Conservation (phyloP, 2,329 filamentous ascomycete genomes). For the Penicillium sp. region DNA sequence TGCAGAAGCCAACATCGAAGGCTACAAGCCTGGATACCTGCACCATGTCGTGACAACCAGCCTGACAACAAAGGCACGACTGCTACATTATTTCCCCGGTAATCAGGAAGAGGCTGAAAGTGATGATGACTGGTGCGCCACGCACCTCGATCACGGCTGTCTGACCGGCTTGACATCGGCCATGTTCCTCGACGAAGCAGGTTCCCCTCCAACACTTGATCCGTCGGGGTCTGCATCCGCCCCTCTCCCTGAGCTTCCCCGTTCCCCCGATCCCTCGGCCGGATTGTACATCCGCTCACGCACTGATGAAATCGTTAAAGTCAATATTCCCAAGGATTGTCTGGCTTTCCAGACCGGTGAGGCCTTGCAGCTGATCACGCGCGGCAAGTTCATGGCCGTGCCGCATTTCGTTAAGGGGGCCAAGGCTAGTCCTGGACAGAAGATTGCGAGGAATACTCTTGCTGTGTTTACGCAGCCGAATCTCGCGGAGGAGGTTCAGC, state of each 20-base stretch:
- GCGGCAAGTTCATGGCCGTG: constrained; percentile 88
- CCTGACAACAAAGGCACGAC: constrained; percentile 81
- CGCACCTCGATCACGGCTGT: constrained; percentile 78
- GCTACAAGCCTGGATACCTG: constrained; percentile 74
- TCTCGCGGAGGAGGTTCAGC: constrained; percentile 66
- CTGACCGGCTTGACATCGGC: constrained; percentile 90
- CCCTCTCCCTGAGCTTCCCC: constrained; percentile 64
- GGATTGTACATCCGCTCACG: constrained; percentile 94
- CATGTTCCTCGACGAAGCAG: constrained; percentile 86
- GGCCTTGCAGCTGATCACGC: constrained; percentile 83
- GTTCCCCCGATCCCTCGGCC: constrained; percentile 76
- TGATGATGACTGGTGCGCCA: constrained; percentile 91
- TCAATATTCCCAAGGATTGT: constrained; percentile 85
- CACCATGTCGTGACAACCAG: constrained; percentile 83
- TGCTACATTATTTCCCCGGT: constrained; percentile 86
- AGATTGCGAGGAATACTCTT: constrained; percentile 77
- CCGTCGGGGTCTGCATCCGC: constrained; percentile 28
- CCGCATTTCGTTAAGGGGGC: constrained; percentile 91
- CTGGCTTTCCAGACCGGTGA: constrained; percentile 96
- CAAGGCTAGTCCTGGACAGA: constrained; percentile 45
- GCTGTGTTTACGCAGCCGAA: constrained; percentile 98
- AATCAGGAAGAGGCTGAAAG: constrained; percentile 51
- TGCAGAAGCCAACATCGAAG: constrained; percentile 72
- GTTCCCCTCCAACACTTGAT: constrained; percentile 33
- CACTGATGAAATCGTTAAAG: constrained; percentile 77